Evolutionary conservation across 2,329 filamentous ascomycete species (phyloP).

Genomic region (Colletotrichum lupini): DNA sequence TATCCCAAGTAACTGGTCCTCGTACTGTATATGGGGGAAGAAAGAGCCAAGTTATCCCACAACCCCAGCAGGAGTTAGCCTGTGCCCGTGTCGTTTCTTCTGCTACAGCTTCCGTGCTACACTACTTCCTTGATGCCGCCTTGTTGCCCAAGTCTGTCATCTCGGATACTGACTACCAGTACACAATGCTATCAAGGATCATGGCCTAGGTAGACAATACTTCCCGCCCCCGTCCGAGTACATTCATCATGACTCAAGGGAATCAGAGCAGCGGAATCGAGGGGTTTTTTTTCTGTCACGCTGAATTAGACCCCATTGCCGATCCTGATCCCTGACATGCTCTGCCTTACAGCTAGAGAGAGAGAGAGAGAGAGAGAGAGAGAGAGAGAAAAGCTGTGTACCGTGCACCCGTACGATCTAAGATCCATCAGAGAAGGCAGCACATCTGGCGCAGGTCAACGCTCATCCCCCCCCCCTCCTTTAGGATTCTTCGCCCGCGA

Average conservation of each 20-base stretch:
- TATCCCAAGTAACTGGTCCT: background rate
- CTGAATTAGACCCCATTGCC: background rate
- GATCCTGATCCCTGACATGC: background rate
- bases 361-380: too few species aligned
- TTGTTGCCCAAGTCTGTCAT: background rate
- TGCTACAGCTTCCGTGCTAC: background rate
- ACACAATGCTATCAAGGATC: background rate
- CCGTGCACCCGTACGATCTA: slow-evolving; percentile 17
- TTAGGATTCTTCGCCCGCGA: background rate
- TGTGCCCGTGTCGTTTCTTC: background rate
- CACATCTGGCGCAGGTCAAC: slow-evolving; percentile 1
- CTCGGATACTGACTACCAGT: background rate
- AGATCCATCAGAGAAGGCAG: background rate
- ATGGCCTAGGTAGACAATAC: background rate
- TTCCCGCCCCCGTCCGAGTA: background rate
- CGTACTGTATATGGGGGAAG: background rate
- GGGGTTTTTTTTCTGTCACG: background rate
- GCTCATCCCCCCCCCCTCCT: background rate
- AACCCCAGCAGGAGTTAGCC: background rate
- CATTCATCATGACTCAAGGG: background rate
- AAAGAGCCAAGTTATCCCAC: background rate
- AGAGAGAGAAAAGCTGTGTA: background rate
- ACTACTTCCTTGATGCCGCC: background rate
- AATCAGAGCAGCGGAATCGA: background rate
- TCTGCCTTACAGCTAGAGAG: background rate